Base-by-base conservation (phyloP, 768 basidiomycete species). In the Hygrocybe punicea region DNA sequence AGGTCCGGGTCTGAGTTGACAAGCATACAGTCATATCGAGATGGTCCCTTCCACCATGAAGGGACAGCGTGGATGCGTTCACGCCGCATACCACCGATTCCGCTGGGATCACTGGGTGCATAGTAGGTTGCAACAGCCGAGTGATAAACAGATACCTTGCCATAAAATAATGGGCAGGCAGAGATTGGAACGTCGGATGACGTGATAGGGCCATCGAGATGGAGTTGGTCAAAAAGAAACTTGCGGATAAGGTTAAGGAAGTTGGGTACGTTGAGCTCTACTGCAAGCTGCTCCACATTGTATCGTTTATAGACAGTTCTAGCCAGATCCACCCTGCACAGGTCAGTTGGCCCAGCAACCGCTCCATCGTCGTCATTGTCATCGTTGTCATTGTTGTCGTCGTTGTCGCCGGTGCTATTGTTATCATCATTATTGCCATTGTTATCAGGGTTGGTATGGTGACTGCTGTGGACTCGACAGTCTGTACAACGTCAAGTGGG, bases 91-190 rank as follows among this genome's bases (percentile, higher is more conserved):
- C 69, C 67, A 5, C 63, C 60, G 7, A 60, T 46, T 2, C 69
- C 66, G 10, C 57, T 62, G 17, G 63, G 34, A 25, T 72, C 63
- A 44, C 69, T 71, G 0, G 69, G 69, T 1, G 70, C 67, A 48
- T 63, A 65, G 59, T 67, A 69, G 0, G 57, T 56, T 1, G 58
- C 63, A 2, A 53, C 46, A 8, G 62, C 62, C 25, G 62, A 63
- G 25, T 55, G 51, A 52, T 57, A 59, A 1, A 61, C 45, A 25
- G 33, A 46, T 8, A 45, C 21, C 21, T 45, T 45, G 44, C 44
- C 44, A 10, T 11, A 7, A 19, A 25, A 51, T 13, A 36, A 51
- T 9, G 44, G 44, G 44, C 44, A 45, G 7, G 44, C 44, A 9
- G 44, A 9, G 21, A 45, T 11, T 8, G 44, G 17, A 33, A 45